phyloP scores from a whole-genome alignment of 495 filamentous ascomycete genomes.

The Hypoxylon rickii region DNA sequence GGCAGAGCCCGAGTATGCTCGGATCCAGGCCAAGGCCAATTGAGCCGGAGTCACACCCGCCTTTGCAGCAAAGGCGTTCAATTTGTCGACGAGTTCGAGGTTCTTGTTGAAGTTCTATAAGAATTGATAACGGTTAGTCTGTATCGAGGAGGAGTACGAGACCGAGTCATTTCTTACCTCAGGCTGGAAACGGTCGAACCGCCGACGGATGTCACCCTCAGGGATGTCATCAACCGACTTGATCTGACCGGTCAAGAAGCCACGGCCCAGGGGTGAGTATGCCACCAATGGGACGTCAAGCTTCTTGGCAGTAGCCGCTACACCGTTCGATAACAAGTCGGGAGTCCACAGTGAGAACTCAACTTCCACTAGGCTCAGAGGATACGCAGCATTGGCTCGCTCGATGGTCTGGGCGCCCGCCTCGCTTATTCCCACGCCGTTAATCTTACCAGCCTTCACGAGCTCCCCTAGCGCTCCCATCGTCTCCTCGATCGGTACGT shows the following conservation, averaged over 20 bases:
- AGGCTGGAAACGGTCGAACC: slow-evolving; percentile 63
- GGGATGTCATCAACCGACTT: slow-evolving; percentile 62
- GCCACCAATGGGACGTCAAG: slow-evolving; percentile 71
- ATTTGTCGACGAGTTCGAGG: slow-evolving; percentile 64
- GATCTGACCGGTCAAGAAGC: slow-evolving; percentile 46
- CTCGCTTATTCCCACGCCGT: slow-evolving; percentile 69
- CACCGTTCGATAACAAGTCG: slow-evolving; percentile 67
- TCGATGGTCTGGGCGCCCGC: slow-evolving; percentile 67
- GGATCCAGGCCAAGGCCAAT: slow-evolving; percentile 72
- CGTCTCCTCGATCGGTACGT: slow-evolving; percentile 48
- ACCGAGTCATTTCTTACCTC: slow-evolving; percentile 45
- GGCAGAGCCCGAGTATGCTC: slow-evolving; percentile 8
- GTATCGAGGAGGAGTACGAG: background rate
- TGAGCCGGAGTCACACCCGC: slow-evolving; percentile 69
- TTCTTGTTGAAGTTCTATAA: slow-evolving; percentile 63
- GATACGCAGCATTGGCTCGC: slow-evolving; percentile 62
- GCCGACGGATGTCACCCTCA: slow-evolving; percentile 58
- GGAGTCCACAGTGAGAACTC: slow-evolving; percentile 70
- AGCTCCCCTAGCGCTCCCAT: slow-evolving; percentile 37
- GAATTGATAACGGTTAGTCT: background rate
- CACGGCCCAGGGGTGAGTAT: slow-evolving; percentile 27
- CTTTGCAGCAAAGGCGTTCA: slow-evolving; percentile 63
- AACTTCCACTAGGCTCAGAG: slow-evolving; percentile 72
- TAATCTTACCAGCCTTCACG: slow-evolving; percentile 69
- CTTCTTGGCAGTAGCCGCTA: slow-evolving; percentile 66